These are phyloP conservation scores for Verticillium alfalfae DNA, from an alignment of 2,329 filamentous ascomycete species.

Conservation along the genomic window DNA sequence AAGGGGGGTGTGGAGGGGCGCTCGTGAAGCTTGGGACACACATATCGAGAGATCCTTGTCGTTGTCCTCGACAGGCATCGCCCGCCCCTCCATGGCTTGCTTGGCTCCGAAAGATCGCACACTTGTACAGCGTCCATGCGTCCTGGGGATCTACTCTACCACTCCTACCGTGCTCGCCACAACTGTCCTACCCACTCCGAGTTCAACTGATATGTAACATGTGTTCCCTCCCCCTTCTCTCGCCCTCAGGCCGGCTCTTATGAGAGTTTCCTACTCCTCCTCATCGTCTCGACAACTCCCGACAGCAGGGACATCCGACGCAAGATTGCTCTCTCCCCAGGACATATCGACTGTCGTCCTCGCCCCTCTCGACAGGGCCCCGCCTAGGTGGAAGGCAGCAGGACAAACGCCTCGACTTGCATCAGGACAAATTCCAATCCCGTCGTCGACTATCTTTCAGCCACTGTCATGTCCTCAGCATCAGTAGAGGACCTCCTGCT, in stretches of 20 bases:
- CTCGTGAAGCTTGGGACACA: not conserved
- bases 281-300: not conserved
- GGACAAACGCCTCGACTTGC: not conserved
- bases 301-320: not conserved
- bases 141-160: not conserved
- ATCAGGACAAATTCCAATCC: not conserved
- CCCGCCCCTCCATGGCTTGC: not conserved
- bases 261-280: not conserved
- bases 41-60: not conserved
- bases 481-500: slow-evolving; percentile 22
- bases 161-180: not conserved
- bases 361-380: not conserved
- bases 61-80: not conserved
- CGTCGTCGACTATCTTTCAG: not conserved
- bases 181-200: not conserved
- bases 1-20: not conserved
- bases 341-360: not conserved
- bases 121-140: not conserved
- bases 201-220: not conserved
- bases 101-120: not conserved
- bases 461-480: slow-evolving; percentile 3
- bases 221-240: not conserved
- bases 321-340: not conserved
- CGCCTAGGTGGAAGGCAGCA: not conserved
- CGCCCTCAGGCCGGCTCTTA: not conserved